These are phyloP conservation scores for Sphagnum tenellum DNA, from an alignment of 225 moss, liverwort and hornwort genomes.

Conservation along the genomic window DNA sequence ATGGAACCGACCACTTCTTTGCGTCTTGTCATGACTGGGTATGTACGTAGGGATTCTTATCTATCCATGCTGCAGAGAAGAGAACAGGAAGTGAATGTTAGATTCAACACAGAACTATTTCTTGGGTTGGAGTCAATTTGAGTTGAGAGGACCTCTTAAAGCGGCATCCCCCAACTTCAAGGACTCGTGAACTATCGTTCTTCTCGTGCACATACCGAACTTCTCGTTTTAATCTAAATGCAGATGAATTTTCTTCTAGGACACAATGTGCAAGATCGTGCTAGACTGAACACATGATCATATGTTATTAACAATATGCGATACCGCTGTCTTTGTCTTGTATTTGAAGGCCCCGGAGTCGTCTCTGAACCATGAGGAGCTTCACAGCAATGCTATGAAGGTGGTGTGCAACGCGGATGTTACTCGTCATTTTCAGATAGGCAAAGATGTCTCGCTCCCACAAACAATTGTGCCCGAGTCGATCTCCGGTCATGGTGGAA, in stretches of 20 bases:
- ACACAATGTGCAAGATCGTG: too few relatives aligned
- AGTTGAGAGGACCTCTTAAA: background rate
- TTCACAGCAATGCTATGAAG: conserved; percentile 64
- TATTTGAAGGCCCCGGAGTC: conserved; percentile 59
- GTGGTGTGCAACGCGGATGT: conserved; percentile 80
- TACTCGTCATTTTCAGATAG: conserved; percentile 30
- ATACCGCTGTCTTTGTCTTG: background rate
- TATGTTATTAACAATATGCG: background rate
- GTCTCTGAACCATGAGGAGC: conserved; percentile 52
- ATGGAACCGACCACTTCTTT: conserved; percentile 81
- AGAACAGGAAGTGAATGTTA: too few relatives aligned
- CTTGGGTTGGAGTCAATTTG: background rate
- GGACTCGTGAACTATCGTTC: background rate
- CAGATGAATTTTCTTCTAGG: too few relatives aligned
- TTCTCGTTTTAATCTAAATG: too few relatives aligned
- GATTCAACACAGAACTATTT: too few relatives aligned
- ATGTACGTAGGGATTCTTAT: background rate
- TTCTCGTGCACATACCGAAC: too few relatives aligned
- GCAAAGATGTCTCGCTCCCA: conserved; percentile 74
- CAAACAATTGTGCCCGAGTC: conserved; percentile 23
- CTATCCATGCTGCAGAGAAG: too few relatives aligned
- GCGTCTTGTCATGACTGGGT: conserved; percentile 96
- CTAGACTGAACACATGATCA: too few relatives aligned
- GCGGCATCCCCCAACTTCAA: background rate
- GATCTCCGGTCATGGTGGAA: conserved; percentile 10